A percentile compares a stretch with the other conserved stretches of the same genome.
Evolutionary conservation across 2,329 filamentous ascomycete species (phyloP).

Genomic region (Xylaria sp.): DNA sequence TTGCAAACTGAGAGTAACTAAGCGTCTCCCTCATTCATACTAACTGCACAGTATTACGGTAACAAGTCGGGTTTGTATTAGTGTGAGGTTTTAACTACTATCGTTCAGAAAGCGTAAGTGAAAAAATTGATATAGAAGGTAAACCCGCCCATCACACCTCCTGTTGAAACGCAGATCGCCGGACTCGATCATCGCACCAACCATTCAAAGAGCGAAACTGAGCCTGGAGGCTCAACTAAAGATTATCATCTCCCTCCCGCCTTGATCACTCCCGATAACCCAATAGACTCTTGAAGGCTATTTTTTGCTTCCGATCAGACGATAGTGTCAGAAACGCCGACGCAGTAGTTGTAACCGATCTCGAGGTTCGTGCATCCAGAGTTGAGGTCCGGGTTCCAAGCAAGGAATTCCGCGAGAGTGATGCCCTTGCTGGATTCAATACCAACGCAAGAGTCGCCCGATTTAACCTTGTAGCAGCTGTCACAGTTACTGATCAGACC

Average conservation of each 20-base stretch:
- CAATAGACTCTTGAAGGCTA: not conserved
- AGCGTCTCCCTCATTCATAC: not conserved
- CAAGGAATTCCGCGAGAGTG: slow-evolving; percentile 31
- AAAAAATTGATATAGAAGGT: not conserved
- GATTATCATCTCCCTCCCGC: too few relatives aligned
- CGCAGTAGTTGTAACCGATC: slow-evolving; percentile 44
- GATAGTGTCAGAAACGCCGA: slow-evolving; percentile 30
- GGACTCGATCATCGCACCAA: not conserved
- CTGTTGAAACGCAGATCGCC: not conserved
- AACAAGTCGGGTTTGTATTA: not conserved
- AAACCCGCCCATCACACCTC: not conserved
- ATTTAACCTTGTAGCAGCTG: slow-evolving; percentile 41
- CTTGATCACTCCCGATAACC: too few relatives aligned
- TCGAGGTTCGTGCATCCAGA: slow-evolving; percentile 39
- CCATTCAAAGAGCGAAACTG: not conserved
- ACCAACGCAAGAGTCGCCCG: slow-evolving; percentile 38
- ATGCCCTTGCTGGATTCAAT: slow-evolving; percentile 30
- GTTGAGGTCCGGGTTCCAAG: slow-evolving; percentile 42
- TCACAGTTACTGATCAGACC: slow-evolving; percentile 38
- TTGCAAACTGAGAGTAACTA: not conserved
- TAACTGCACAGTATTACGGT: not conserved
- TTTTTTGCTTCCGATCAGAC: not conserved
- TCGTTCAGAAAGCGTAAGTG: not conserved
- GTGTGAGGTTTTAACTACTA: not conserved
- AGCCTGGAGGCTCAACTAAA: not conserved